Base-by-base conservation (phyloP, 2,329 filamentous ascomycete genomes). In the Fusarium cyanostomum region DNA sequence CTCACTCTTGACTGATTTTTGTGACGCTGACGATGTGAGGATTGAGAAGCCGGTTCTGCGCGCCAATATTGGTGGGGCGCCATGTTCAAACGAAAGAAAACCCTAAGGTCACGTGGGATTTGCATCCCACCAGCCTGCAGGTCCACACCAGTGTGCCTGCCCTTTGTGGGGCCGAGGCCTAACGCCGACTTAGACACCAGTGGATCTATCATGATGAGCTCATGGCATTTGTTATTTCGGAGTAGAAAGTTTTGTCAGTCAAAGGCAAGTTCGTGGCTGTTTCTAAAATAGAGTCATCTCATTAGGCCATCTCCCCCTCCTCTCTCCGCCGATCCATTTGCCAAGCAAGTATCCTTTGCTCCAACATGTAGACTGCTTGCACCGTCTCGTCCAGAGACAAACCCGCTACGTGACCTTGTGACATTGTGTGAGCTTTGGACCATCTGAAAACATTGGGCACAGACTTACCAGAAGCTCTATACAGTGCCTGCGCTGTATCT, bases 1-100 rank as follows among this genome's bases (percentile, higher is more conserved):
- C 85, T 84, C 80, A 87, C 85, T 87, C 78, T 82, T 87, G 80
- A 79, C 80, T 78, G 79, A 79, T 79, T 82, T 80, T 79, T 78
- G 78, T 79, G 80, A 81, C 77, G 75, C 76, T 79, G 75, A 75
- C 75, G 73, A 79, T 78, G 75, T 75, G 73, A 75, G 73, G 74
- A 60, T 70, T 77, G 73, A 65, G 68, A 73, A 71, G 70, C 62
- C 71, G 70, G 71, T 71, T 73, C 74, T 75, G 75, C 73, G 73
- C 65, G 72, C 30, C 72, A 78, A 80, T 77, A 77, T 78, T 79
- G 77, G 78, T 80, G 79, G 79, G 78, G 78, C 74, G 66, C 60
- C 70, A 67, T 66, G 52, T 72, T 69, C 65, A 67, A 71, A 65
- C 57, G 66, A 65, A 62, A 52, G 65, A 59, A 75, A 78, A 73